Evolutionary conservation across 768 basidiomycete genomes (phyloP), one percentile per base, ranked within the genome.

Genomic region (Polyporus arcularius): DNA sequence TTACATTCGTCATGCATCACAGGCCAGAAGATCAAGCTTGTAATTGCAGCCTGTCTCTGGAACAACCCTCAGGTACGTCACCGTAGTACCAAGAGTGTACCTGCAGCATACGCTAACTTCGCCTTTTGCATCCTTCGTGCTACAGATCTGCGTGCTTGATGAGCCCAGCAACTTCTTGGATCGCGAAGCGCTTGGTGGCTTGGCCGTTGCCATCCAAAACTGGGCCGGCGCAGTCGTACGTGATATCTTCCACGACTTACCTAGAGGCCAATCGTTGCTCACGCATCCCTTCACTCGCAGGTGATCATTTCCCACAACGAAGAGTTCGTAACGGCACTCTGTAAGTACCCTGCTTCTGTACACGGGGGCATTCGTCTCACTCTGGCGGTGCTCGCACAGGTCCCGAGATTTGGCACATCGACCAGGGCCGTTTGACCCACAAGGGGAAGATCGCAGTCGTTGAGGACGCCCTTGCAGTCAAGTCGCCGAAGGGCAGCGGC

Each of bases 161-260:
- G 92, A 94, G 74, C 94, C 94, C 39, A 96, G 92, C 72, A 98
- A 98, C 78, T 98, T 98, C 82, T 84, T 98, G 79, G 95, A 97
- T 73, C 88, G 96, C 65, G 96, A 98, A 74, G 94, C 95, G 21
- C 80, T 98, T 18, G 96, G 96, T 65, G 96, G 96, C 61, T 79
- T 98, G 43, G 94, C 96, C 39, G 88, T 96, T 30, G 96, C 96
- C 46, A 98, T 98, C 76, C 88, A 85, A 64, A 92, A 96, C 64
- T 98, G 96, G 96, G 85, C 85, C 49, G 96, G 96, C 58, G 94
- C 92, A 46, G 91, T 95, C 40, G 89, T 90, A 79, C 67, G 84
- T 74, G 48, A 46, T 38, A 15, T 51, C 49, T 40, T 26, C 35
- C 7, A 35, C 30, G 38, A 65, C 56, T 65, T 61, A 66, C 60